phyloP scores from a whole-genome alignment of 2,329 filamentous ascomycete genomes.

The Pyrenochaeta sp. region DNA sequence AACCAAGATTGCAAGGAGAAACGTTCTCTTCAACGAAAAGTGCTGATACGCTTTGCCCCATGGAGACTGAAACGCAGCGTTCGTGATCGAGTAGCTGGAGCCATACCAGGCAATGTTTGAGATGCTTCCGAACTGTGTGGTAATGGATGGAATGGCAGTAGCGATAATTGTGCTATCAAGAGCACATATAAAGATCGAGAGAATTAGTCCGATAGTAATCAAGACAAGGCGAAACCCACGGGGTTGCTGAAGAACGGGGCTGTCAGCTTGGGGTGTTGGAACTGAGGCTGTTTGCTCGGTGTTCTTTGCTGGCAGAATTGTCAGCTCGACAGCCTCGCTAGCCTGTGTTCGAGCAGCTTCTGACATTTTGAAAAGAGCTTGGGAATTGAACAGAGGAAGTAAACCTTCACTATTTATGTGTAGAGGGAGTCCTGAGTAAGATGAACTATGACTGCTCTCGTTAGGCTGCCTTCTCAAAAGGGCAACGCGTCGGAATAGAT shows the following conservation, averaged over 20 bases:
- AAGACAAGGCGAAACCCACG: conserved; percentile 30
- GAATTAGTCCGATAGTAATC: conserved; percentile 36
- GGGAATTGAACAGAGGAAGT: too few relatives aligned
- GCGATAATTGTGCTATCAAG: conserved; percentile 44
- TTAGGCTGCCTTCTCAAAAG: background rate
- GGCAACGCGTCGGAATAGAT: conserved; percentile 6
- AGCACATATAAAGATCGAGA: conserved; percentile 37
- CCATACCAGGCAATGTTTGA: conserved; percentile 48
- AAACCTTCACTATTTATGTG: too few relatives aligned
- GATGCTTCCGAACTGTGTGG: conserved; percentile 45
- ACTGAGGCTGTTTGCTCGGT: background rate
- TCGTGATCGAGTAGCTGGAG: conserved; percentile 54
- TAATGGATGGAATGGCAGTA: conserved; percentile 48
- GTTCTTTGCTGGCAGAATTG: background rate
- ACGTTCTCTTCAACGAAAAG: conserved; percentile 52
- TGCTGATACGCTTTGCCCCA: conserved; percentile 58
- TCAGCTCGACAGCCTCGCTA: background rate
- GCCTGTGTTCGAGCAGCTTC: too few relatives aligned
- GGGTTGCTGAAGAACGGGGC: conserved; percentile 15
- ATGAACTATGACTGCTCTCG: background rate
- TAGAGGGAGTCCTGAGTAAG: background rate
- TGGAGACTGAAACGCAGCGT: conserved; percentile 54
- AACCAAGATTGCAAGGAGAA: conserved; percentile 49
- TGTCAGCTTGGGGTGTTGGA: background rate
- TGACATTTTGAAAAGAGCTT: too few relatives aligned